Conservation (phyloP, 192 early-diverging fungal genomes). For the Cetraspora pellucida region DNA sequence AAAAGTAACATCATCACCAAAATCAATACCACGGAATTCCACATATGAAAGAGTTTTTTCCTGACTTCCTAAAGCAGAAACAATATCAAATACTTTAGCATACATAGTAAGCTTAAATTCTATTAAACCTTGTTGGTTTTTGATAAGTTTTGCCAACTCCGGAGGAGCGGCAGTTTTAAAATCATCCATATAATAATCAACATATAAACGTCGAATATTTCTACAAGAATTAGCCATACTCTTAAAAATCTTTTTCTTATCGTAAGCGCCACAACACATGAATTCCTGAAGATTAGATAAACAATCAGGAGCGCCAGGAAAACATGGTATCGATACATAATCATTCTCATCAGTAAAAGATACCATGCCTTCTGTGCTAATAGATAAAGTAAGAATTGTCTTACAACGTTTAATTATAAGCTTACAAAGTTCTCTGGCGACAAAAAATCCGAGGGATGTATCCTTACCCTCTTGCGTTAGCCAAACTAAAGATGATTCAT, state of each 20-base stretch:
- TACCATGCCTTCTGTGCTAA: not conserved
- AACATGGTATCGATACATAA: conserved; percentile 8
- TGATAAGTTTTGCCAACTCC: not conserved
- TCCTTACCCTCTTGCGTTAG: not conserved
- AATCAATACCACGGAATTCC: conserved; percentile 16
- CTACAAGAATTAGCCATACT: conserved; percentile 3
- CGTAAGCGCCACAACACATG: conserved; percentile 19
- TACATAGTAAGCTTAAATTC: not conserved
- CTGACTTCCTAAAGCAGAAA: conserved; percentile 17
- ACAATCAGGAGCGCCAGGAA: not conserved
- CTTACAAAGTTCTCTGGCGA: conserved; percentile 10
- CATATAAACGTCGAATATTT: not conserved
- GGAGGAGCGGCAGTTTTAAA: not conserved
- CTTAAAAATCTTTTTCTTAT: conserved; percentile 21
- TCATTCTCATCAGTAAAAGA: not conserved
- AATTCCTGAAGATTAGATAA: conserved; percentile 11
- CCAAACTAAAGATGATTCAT: not conserved
- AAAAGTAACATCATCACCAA: conserved; percentile 14
- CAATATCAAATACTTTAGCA: not conserved
- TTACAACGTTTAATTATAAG: not conserved
- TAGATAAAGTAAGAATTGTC: not conserved
- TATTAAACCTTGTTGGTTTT: conserved; percentile 24
- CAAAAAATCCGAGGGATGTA: not conserved
- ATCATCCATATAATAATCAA: conserved; percentile 29
- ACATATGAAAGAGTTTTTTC: not conserved